Percentiles rank a stretch among this genome's conserved stretches.
These are phyloP conservation scores for Neurospora sp. DNA, from an alignment of 495 filamentous ascomycete species.

Conservation along the genomic window DNA sequence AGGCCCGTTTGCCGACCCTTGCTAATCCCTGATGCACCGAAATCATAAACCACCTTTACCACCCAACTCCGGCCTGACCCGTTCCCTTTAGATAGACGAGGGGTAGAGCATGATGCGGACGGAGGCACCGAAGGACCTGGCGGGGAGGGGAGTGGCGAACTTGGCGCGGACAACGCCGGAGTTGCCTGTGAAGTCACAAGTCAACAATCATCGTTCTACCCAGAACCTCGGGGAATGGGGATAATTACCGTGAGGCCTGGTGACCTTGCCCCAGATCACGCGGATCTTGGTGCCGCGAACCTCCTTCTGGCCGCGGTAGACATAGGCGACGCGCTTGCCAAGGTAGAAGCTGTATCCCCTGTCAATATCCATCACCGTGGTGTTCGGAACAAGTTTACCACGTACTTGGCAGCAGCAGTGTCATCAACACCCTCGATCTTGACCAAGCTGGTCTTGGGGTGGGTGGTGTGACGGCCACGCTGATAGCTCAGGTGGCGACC, in stretches of 20 bases:
- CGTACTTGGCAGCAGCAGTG: conserved; percentile 72
- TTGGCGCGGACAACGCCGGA: conserved; percentile 92
- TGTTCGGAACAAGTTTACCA: conserved; percentile 12
- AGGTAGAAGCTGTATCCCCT: conserved; percentile 59
- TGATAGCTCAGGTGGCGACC: conserved; percentile 91
- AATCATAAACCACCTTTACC: conserved; percentile 44
- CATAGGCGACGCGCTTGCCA: conserved; percentile 94
- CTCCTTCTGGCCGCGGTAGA: conserved; percentile 89
- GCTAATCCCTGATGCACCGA: conserved; percentile 45
- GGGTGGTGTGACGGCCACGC: conserved; percentile 74
- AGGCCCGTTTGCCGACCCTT: conserved; percentile 38
- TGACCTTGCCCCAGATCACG: conserved; percentile 99
- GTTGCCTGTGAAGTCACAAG: conserved; percentile 53
- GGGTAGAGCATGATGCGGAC: conserved; percentile 99
- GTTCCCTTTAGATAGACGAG: conserved; percentile 52
- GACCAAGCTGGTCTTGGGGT: conserved; percentile 79
- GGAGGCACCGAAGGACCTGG: conserved; percentile 91
- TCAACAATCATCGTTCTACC: conserved; percentile 7
- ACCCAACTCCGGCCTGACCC: conserved; percentile 41
- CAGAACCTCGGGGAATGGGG: not conserved
- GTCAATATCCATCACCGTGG: conserved; percentile 17
- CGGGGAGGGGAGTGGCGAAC: conserved; percentile 89
- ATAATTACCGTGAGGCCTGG: conserved; percentile 76
- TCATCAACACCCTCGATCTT: conserved; percentile 96
- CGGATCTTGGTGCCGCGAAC: conserved; percentile 92